Evolutionary conservation across 495 filamentous ascomycete species (phyloP), one percentile per base, ranked within the genome.

Genomic region (Penicillium samsonianum): DNA sequence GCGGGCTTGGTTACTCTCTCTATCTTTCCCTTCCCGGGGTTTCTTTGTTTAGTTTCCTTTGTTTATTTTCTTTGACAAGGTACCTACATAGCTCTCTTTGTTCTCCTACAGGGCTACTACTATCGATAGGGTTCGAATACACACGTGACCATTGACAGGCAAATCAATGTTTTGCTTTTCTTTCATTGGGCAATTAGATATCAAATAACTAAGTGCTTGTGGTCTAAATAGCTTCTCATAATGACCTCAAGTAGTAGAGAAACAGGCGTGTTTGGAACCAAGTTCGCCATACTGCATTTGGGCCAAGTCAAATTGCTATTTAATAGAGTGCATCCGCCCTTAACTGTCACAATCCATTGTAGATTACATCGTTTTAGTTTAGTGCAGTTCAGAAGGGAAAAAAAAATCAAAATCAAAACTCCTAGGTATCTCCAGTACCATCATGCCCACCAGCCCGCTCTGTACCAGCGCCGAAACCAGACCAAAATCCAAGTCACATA

Each of bases 121-220:
- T 12, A 12, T 31, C 1, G 9, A 11, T n/a, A 53, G 50, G 50
- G 50, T 17, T 53, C 9, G 19, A 8, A 5, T 16, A 19, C 25
- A 22, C 50, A 53, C 50, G 50, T 53, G 50, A 53, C 37, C n/a
- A 31, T 25, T 38, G 30, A 14, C 6, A 17, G 35, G 35, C n/a
- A 17, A 17, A 38, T 17, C 2, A 33, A 38, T 38, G 35, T 17
- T 38, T 38, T 38, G 17, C 35, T 17, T 37, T 17, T 38, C 35
- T 38, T 38, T 38, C 35, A 38, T 17, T 38, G 6, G n/a, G n/a
- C 16, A 8, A 38, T 38, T 38, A 17, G 5, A 37, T 38, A 9
- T 17, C 7, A 38, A 2, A n/a, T 38, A 9, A 38, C 17, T 38
- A 8, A 7, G 35, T 38, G 14, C 6, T n/a, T 38, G 17, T 38